Conservation (phyloP, 2,329 filamentous ascomycete genomes). For the Arachnomyces sp. region DNA sequence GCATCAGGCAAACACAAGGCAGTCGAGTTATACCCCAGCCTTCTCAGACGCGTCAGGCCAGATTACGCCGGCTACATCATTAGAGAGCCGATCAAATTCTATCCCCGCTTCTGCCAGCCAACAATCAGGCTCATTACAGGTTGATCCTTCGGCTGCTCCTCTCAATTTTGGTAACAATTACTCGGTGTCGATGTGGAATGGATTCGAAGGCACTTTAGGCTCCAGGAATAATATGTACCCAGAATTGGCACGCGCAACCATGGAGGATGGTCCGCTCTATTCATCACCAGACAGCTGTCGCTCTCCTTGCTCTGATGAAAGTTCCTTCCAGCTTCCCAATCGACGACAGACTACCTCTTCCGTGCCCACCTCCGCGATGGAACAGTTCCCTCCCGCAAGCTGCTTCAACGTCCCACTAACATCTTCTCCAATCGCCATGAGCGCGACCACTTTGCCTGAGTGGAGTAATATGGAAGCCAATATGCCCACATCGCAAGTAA, state of each 20-base stretch:
- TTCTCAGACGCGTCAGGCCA: constrained; percentile 15
- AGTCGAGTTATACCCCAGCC: constrained; percentile 17
- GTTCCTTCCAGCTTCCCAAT: constrained; percentile 24
- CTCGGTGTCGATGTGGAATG: constrained; percentile 26
- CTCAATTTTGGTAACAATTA: constrained; percentile 7
- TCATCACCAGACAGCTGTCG: constrained; percentile 38
- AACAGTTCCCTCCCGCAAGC: constrained; percentile 27
- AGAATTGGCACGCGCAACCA: constrained; percentile 28
- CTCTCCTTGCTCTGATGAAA: constrained; percentile 34
- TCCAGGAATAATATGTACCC: constrained; percentile 23
- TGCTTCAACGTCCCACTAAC: constrained; percentile 26
- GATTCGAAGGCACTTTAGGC: constrained; percentile 27
- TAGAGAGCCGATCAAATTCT: no score
- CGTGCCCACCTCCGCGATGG: constrained; percentile 26
- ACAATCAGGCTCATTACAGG: constrained; percentile 2
- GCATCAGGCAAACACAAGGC: constrained; percentile 17
- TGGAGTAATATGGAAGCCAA: constrained; percentile 27
- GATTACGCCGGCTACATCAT: constrained; percentile 6
- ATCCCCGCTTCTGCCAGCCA: constrained; percentile 1
- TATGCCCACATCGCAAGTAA: constrained; percentile 25
- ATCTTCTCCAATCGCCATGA: constrained; percentile 28
- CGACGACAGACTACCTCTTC: constrained; percentile 25
- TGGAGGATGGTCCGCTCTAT: constrained; percentile 36
- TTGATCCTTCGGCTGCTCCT: constrained; percentile 6
- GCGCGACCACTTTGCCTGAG: constrained; percentile 21